Evolutionary conservation across 2,329 filamentous ascomycete species (phyloP).

Genomic region (Helotiales sp.): DNA sequence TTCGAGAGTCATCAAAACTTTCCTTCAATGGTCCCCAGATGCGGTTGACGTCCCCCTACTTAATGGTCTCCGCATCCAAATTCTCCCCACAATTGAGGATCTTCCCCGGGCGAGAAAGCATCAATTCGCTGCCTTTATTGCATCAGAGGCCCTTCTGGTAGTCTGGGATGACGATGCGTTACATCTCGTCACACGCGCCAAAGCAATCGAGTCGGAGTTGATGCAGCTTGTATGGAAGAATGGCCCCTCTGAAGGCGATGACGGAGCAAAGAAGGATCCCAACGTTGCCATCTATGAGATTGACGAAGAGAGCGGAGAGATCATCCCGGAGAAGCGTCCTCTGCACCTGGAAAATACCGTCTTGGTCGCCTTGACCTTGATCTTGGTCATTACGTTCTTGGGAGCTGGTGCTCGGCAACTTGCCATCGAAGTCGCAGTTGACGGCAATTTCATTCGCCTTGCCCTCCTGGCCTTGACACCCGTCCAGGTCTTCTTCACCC

Average conservation of each 20-base stretch:
- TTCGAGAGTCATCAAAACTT: slow-evolving; percentile 78
- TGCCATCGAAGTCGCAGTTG: slow-evolving; percentile 62
- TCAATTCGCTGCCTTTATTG: slow-evolving; percentile 81
- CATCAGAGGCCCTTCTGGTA: slow-evolving; percentile 70
- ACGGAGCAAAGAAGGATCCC: slow-evolving; percentile 56
- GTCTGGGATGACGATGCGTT: slow-evolving; percentile 84
- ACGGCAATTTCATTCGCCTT: slow-evolving; percentile 49
- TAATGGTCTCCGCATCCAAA: slow-evolving; percentile 78
- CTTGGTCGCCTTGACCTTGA: slow-evolving; percentile 69
- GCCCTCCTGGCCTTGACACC: slow-evolving; percentile 70
- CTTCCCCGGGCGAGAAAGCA: slow-evolving; percentile 74
- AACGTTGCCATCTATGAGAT: slow-evolving; percentile 59
- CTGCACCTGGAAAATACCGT: slow-evolving; percentile 73
- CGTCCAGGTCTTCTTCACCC: slow-evolving; percentile 78
- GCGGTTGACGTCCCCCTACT: slow-evolving; percentile 76
- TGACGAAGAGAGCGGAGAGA: slow-evolving; percentile 73
- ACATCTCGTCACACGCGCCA: slow-evolving; percentile 71
- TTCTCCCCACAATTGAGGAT: slow-evolving; percentile 73
- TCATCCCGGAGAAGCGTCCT: slow-evolving; percentile 67
- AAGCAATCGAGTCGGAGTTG: slow-evolving; percentile 74
- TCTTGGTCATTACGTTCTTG: slow-evolving; percentile 67
- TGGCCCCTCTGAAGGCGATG: slow-evolving; percentile 50
- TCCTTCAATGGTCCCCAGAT: slow-evolving; percentile 73
- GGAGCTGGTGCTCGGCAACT: slow-evolving; percentile 74
- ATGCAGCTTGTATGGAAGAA: slow-evolving; percentile 79